Evolutionary conservation across 2,329 filamentous ascomycete species (phyloP).

Genomic region (Thielaviopsis euricoi): DNA sequence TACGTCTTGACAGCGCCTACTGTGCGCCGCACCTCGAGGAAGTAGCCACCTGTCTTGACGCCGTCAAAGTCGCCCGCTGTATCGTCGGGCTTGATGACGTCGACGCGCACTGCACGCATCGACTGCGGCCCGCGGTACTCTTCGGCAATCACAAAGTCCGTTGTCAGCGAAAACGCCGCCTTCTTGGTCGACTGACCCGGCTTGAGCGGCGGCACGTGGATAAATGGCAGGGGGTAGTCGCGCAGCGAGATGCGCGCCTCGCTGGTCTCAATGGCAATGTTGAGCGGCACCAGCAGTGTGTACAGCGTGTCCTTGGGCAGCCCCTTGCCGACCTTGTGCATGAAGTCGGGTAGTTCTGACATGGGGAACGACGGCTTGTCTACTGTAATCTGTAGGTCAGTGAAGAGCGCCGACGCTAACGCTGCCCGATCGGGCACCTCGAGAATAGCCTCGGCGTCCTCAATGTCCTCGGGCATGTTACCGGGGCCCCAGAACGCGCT

Average conservation of each 20-base stretch:
- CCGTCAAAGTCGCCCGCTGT: slow-evolving; percentile 9
- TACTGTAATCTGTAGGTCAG: slow-evolving; percentile 67
- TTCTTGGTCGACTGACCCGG: slow-evolving; percentile 62
- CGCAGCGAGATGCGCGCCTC: slow-evolving; percentile 74
- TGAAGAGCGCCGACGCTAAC: slow-evolving; percentile 64
- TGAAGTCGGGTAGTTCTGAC: slow-evolving; percentile 63
- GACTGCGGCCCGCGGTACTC: slow-evolving; percentile 74
- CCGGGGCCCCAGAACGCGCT: slow-evolving; percentile 69
- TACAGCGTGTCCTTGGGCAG: slow-evolving; percentile 89
- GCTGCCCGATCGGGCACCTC: slow-evolving; percentile 73
- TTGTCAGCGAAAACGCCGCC: slow-evolving; percentile 67
- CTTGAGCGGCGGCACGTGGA: slow-evolving; percentile 77
- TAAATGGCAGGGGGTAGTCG: slow-evolving; percentile 81
- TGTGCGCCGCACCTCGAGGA: slow-evolving; percentile 75
- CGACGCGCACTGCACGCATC: slow-evolving; percentile 61
- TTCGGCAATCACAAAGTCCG: slow-evolving; percentile 91
- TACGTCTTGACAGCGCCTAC: slow-evolving; percentile 93
- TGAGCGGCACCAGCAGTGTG: slow-evolving; percentile 76
- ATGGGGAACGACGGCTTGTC: slow-evolving; percentile 90
- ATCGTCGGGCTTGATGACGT: slow-evolving; percentile 55
- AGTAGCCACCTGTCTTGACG: slow-evolving; percentile 39
- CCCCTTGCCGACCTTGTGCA: slow-evolving; percentile 86
- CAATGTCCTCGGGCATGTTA: slow-evolving; percentile 62
- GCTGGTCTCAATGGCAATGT: slow-evolving; percentile 74
- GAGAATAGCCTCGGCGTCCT: slow-evolving; percentile 71